These are phyloP conservation scores for Trichoderma pleuroti DNA, from an alignment of 2,329 filamentous ascomycete genomes.

Conservation along the genomic window DNA sequence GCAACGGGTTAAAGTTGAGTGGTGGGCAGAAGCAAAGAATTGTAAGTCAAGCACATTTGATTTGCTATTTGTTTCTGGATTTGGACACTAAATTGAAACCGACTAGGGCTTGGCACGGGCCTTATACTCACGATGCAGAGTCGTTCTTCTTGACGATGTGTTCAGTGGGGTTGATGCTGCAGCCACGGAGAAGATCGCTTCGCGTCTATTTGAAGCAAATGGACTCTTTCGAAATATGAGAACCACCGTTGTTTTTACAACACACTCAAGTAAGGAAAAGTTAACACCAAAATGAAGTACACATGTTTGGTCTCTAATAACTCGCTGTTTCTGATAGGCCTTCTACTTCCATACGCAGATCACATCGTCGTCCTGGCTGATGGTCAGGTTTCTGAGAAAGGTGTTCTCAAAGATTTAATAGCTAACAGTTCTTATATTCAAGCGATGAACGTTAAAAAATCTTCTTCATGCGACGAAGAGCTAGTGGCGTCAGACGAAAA, in stretches of 20 bases:
- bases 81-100: background rate
- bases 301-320: background rate
- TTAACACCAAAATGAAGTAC: background rate
- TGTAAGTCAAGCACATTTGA: background rate
- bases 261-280: background rate
- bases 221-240: background rate
- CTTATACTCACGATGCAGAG: background rate
- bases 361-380: background rate
- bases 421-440: background rate
- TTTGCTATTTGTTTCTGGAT: background rate
- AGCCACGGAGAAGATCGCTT: background rate
- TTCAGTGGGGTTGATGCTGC: background rate
- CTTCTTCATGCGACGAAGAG: background rate
- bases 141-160: background rate
- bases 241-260: background rate
- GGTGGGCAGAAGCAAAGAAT: background rate
- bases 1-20: background rate
- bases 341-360: background rate
- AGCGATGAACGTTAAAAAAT: background rate
- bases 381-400: background rate
- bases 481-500: background rate
- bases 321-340: background rate
- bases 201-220: background rate
- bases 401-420: background rate
- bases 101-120: background rate